Conservation (phyloP, 257 asterid species). For the Solanum clarkiae region DNA sequence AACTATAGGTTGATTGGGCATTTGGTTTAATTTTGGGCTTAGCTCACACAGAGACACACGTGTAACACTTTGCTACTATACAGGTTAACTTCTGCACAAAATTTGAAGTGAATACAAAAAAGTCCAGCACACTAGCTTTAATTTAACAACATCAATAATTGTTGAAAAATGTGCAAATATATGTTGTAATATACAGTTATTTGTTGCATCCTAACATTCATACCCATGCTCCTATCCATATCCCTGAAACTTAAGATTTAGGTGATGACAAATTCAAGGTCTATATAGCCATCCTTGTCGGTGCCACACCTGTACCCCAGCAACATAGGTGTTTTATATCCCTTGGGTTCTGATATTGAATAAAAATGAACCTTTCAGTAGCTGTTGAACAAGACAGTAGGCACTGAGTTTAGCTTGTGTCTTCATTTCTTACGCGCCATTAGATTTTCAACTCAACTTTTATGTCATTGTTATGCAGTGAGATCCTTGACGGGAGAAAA, state of each 20-base stretch:
- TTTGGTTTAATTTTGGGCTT: not conserved
- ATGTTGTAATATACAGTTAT: not conserved
- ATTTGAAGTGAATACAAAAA: not conserved
- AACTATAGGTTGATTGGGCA: not conserved
- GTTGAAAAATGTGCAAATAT: not conserved
- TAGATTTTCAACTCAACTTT: not conserved
- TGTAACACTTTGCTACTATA: not conserved
- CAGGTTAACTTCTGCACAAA: not conserved
- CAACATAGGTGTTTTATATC: not conserved
- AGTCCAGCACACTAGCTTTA: not conserved
- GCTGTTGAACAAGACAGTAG: not conserved
- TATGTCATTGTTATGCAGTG: constrained; percentile 22
- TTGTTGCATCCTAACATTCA: not conserved
- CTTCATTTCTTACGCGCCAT: not conserved
- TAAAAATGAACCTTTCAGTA: not conserved
- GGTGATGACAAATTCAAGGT: not conserved
- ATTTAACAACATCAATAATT: not conserved
- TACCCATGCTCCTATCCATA: not conserved
- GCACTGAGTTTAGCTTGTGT: not conserved
- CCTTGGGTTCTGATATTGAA: not conserved
- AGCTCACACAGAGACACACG: not conserved
- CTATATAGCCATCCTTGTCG: not conserved
- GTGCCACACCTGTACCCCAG: not conserved
- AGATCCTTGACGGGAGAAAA: constrained; percentile 30
- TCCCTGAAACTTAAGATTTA: not conserved